These are phyloP conservation scores for Candida golubevii DNA, from an alignment of 805 yeast species.

Conservation along the genomic window DNA sequence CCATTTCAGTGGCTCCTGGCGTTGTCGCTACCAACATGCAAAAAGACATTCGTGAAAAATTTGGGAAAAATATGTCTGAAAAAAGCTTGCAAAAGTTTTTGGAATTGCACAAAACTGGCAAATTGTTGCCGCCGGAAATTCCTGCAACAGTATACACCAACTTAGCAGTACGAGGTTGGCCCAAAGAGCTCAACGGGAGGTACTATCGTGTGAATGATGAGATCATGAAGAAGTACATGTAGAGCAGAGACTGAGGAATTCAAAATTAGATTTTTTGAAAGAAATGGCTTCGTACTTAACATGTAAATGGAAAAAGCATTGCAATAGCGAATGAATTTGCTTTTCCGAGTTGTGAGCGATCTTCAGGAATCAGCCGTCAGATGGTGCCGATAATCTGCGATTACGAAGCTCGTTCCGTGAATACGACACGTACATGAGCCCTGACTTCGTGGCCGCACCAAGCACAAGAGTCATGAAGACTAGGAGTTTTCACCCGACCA, in stretches of 20 bases:
- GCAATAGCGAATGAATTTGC: too few species aligned
- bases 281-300: too few species aligned
- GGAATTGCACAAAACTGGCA: slow-evolving; percentile 52
- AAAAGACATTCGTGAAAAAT: slow-evolving; percentile 62
- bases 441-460: too few species aligned
- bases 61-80: slow-evolving; percentile 56
- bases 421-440: too few species aligned
- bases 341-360: neutral
- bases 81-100: slow-evolving; percentile 58
- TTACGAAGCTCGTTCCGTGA: too few species aligned
- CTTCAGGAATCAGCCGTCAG: too few species aligned
- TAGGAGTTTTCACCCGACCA: too few species aligned
- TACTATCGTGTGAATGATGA: slow-evolving; percentile 60
- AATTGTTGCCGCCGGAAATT: slow-evolving; percentile 61
- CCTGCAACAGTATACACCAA: slow-evolving; percentile 72
- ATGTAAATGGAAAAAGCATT: too few species aligned
- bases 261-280: too few species aligned
- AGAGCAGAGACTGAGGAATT: too few species aligned
- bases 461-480: too few species aligned
- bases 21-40: slow-evolving; percentile 94
- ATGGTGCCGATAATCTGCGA: too few species aligned
- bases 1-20: slow-evolving; percentile 87
- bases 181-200: slow-evolving; percentile 56
- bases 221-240: slow-evolving; percentile 7
- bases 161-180: slow-evolving; percentile 59